phyloP scores from a whole-genome alignment of 495 filamentous ascomycete genomes.

The Ramalina intermedia region DNA sequence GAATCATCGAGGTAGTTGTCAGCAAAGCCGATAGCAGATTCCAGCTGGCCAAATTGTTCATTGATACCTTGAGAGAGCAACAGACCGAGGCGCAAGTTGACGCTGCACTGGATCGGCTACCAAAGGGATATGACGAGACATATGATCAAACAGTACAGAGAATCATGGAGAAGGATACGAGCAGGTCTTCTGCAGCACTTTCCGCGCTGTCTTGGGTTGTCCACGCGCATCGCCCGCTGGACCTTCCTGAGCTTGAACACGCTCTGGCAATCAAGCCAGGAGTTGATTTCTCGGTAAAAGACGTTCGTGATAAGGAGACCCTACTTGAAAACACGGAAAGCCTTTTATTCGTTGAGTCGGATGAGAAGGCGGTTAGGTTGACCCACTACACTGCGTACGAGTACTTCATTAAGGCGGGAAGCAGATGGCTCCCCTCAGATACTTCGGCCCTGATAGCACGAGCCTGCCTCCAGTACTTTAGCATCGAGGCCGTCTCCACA shows the following conservation, averaged over 20 bases:
- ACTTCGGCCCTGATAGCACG: slow-evolving; percentile 9
- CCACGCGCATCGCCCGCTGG: slow-evolving; percentile 10
- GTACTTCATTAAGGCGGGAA: slow-evolving; percentile 14
- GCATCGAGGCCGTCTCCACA: slow-evolving; percentile 9
- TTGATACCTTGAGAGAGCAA: slow-evolving; percentile 9
- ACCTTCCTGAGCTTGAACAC: slow-evolving; percentile 15
- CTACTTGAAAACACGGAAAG: slow-evolving; percentile 16
- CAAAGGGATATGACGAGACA: slow-evolving; percentile 10
- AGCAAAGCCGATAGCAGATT: slow-evolving; percentile 14
- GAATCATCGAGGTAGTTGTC: slow-evolving; percentile 12
- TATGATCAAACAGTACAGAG: slow-evolving; percentile 16
- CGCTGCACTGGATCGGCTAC: slow-evolving; percentile 6
- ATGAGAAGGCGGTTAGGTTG: slow-evolving; percentile 10
- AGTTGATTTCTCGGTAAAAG: slow-evolving; percentile 3
- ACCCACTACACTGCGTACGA: slow-evolving; percentile 14
- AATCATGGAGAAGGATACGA: not conserved
- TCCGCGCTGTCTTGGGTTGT: slow-evolving; percentile 11
- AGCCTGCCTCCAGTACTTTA: slow-evolving; percentile 13
- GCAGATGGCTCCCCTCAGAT: slow-evolving; percentile 8
- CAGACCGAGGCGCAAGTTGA: slow-evolving; percentile 8
- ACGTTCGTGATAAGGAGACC: slow-evolving; percentile 4
- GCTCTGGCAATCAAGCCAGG: slow-evolving; percentile 14
- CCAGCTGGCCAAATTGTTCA: slow-evolving; percentile 15
- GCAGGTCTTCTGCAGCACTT: slow-evolving; percentile 1
- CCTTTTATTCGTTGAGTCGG: slow-evolving; percentile 8